phyloP scores from a whole-genome alignment of 2,329 filamentous ascomycete species.

The Monosporascus sp. region DNA sequence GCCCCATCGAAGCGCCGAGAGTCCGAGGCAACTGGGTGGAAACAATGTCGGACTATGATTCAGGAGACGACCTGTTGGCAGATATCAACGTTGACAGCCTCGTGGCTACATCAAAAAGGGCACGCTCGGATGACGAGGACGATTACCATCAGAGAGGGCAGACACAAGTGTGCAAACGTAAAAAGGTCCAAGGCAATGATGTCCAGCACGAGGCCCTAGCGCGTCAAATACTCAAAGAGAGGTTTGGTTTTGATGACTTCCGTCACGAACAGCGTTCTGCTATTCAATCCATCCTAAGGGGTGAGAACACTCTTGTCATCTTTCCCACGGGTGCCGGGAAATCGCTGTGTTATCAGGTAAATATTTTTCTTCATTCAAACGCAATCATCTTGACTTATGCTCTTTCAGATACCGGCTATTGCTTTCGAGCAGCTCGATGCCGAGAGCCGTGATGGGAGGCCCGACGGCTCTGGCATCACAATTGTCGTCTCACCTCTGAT shows the following conservation, averaged over 20 bases:
- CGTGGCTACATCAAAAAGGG: conserved; percentile 6
- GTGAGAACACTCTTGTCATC: conserved; percentile 36
- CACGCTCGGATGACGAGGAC: neutral
- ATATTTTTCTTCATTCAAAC: neutral
- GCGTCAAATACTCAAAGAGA: conserved; percentile 27
- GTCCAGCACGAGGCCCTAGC: conserved; percentile 10
- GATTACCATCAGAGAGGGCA: neutral
- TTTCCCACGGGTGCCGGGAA: conserved; percentile 47
- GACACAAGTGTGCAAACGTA: conserved; percentile 1
- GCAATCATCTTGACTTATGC: too few species aligned
- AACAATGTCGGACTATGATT: conserved; percentile 27
- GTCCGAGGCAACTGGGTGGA: neutral
- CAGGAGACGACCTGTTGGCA: conserved; percentile 28
- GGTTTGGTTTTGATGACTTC: conserved; percentile 35
- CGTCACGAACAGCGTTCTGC: conserved; percentile 40
- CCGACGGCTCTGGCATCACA: conserved; percentile 41
- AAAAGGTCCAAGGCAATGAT: conserved; percentile 3
- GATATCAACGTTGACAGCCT: conserved; percentile 17
- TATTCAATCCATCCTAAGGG: conserved; percentile 31
- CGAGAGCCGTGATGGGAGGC: conserved; percentile 16
- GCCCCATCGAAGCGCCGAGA: too few species aligned
- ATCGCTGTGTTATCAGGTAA: conserved; percentile 42
- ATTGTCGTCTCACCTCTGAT: conserved; percentile 52
- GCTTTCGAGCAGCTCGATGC: conserved; percentile 40
- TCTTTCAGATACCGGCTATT: conserved; percentile 37